phyloP scores from a whole-genome alignment of 306 rosid species.

The Abrus precatorius region DNA sequence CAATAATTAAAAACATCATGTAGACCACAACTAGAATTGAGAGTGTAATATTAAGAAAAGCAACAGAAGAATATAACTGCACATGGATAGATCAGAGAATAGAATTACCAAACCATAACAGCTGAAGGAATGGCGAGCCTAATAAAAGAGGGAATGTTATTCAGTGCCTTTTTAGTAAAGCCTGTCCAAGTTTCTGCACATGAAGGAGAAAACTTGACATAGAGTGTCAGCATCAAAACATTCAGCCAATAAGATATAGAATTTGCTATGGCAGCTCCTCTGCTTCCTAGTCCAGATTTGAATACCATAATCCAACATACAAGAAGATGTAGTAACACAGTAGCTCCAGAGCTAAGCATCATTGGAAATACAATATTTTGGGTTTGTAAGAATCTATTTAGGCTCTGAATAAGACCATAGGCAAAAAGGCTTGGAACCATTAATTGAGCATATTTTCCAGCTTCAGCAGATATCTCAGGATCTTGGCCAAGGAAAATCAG shows the following conservation, averaged over 20 bases:
- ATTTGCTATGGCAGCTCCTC: slow-evolving; percentile 71
- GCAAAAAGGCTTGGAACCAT: slow-evolving; percentile 67
- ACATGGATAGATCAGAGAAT: neutral
- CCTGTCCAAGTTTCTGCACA: slow-evolving; percentile 68
- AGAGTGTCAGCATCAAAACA: slow-evolving; percentile 56
- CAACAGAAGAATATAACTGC: neutral
- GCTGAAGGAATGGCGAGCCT: slow-evolving; percentile 77
- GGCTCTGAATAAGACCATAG: slow-evolving; percentile 64
- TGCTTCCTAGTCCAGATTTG: slow-evolving; percentile 65
- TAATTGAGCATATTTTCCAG: slow-evolving; percentile 61
- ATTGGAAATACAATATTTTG: slow-evolving; percentile 75
- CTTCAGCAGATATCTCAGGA: slow-evolving; percentile 60
- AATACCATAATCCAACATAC: slow-evolving; percentile 58
- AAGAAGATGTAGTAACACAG: slow-evolving; percentile 57
- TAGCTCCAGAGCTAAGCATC: slow-evolving; percentile 56
- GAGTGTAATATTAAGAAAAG: neutral
- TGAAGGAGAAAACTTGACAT: slow-evolving; percentile 66
- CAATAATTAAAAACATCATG: too few species aligned
- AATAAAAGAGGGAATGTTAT: slow-evolving; percentile 51
- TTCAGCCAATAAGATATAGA: slow-evolving; percentile 68
- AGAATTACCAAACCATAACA: slow-evolving; percentile 72
- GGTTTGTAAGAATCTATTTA: slow-evolving; percentile 61
- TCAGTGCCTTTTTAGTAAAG: slow-evolving; percentile 60
- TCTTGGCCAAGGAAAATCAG: slow-evolving; percentile 63
- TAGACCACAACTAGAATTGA: neutral